Percentiles rank a stretch among this genome's conserved stretches.
Conservation (phyloP, 495 filamentous ascomycete genomes). For the Penicillium malachiteum region DNA sequence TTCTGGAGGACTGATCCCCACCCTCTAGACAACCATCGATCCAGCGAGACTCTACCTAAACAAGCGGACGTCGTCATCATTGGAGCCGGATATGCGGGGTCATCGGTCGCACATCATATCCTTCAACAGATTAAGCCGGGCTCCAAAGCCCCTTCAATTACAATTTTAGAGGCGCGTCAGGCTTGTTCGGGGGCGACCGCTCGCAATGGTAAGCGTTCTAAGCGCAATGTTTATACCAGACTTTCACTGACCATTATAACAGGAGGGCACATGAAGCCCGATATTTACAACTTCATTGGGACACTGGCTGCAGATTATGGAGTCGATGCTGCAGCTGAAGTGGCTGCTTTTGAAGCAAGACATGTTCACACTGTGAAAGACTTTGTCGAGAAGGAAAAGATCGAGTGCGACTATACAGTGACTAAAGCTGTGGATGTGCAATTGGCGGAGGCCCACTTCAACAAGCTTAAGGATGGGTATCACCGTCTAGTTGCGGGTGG, state of each 20-base stretch:
- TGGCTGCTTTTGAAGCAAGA: constrained; percentile 32
- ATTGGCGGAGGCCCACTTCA: constrained; percentile 13
- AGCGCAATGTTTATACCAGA: neutral
- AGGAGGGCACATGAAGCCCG: constrained; percentile 41
- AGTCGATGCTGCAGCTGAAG: constrained; percentile 31
- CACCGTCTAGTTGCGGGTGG: constrained; percentile 22
- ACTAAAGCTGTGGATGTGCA: constrained; percentile 31
- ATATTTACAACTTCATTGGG: constrained; percentile 30
- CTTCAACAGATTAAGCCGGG: constrained; percentile 39
- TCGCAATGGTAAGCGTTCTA: constrained; percentile 37
- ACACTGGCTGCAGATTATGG: constrained; percentile 27
- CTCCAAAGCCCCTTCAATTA: constrained; percentile 41
- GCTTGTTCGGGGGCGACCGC: constrained; percentile 83
- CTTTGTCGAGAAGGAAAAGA: constrained; percentile 27
- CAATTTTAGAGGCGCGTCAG: constrained; percentile 80
- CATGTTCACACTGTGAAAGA: constrained; percentile 28
- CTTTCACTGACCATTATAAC: neutral
- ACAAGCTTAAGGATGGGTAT: constrained; percentile 24
- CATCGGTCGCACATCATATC: constrained; percentile 64
- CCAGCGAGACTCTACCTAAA: constrained; percentile 62
- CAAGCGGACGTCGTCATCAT: constrained; percentile 66
- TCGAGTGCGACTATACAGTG: constrained; percentile 36
- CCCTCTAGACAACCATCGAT: constrained; percentile 54
- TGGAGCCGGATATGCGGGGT: constrained; percentile 71
- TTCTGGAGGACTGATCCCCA: constrained; percentile 72